Evolutionary conservation across 2,329 filamentous ascomycete genomes (phyloP), one percentile per base, ranked within the genome.

Genomic region (Trichoderma hamatum): DNA sequence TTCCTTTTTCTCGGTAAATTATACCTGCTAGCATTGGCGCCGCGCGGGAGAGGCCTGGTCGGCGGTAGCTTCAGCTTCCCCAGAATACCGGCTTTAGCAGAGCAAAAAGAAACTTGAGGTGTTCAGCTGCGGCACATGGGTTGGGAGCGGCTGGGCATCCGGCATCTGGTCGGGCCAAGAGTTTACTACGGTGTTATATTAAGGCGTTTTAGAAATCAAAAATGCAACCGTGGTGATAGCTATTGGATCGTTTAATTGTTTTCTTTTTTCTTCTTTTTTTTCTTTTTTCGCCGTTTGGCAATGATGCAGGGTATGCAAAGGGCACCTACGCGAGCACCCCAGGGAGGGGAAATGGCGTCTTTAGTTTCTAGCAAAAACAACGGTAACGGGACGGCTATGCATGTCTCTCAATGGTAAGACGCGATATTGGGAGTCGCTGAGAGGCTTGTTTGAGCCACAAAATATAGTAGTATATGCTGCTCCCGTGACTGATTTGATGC

Each of bases 321-420:
- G 36, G 36, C 39, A 49, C 19, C 24, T 30, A 43, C 16, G 39
- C 39, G 39, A n/a, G 39, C 10, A 43, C 39, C 46, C 3, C 46
- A 49, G 46, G 46, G 21, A 49, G 46, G 16, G 46, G 46, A n/a
- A 43, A 43, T n/a, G 16, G 39, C 16, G 39, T 19, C 21, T 13
- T 49, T 21, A 21, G 46, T 46, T 30, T 43, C 43, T 32, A 62
- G 59, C 59, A 62, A 49, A 43, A 49, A 28, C 30, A 66, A 66
- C 54, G 26, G 28, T 58, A 32, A 39, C 54, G 63, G 63, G 56
- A 58, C 63, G 63, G 54, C 32, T 28, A 65, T 66, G 63, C 63
- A 16, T 66, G 63, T 66, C 63, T 65, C 62, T 66, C 63, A 66
- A 49, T 28, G 11, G 19, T 21, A 51, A 46, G 39, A 49, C 46